Evolutionary conservation across 73 alveolate genomes (phyloP), one percentile per base, ranked within the genome.

Genomic region (Uronychia binucleata): DNA sequence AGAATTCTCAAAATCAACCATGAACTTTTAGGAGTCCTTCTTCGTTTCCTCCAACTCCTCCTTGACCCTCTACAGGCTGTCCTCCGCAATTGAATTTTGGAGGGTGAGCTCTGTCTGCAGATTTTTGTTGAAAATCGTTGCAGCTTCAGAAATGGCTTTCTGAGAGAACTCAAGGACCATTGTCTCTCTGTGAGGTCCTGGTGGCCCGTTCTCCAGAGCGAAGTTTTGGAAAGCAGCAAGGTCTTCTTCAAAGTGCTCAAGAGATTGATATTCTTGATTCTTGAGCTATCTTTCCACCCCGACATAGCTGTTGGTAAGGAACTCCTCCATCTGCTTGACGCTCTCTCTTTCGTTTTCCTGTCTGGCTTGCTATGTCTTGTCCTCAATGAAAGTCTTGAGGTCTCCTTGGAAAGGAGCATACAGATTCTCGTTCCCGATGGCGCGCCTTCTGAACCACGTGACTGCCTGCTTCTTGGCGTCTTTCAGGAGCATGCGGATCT

Each of bases 301-400:
- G 1, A 94, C 82, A 86, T 86, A 95, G 84, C 94, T 90, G 33
- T 87, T 84, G 76, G 86, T 85, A 58, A 93, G 88, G 34, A 94
- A 88, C 60, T 90, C 88, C 26, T 79, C 31, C 19, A 95, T 93
- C 84, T 84, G 79, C 8, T 90, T 79, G 58, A 88, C 81, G 33
- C 93, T 87, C 85, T 93, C 98, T 77, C 83, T 90, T 58, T 86
- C 93, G 81, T 95, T 93, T 76, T 92, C 83, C 27, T 91, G 76
- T 75, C 34, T 80, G 30, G 89, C 77, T 58, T 82, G 58, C 67
- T 77, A 74, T 59, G 83, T 75, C 86, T 90, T 85, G 60, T 78
- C 93, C 82, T 86, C 87, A 31, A 93, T 91, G 79, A 85, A 84
- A 27, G 33, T 33, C 33, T 58, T 75, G 28, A 93, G 75, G 58